Base-by-base conservation (phyloP, 1,284 basidiomycete genomes). In the Cryptococcus depauperatus region DNA sequence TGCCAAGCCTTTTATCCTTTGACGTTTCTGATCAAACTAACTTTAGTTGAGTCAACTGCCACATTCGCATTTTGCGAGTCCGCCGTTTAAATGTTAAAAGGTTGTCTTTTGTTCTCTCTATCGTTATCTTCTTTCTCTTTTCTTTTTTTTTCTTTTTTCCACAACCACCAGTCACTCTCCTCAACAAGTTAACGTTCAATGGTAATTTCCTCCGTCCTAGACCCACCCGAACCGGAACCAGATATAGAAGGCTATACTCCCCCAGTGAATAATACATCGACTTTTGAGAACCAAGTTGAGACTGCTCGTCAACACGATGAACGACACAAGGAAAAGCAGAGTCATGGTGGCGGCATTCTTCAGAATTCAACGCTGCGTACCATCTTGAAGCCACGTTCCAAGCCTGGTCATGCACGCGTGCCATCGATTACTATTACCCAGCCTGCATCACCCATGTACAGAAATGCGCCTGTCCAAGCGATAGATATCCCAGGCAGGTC, bases 231-330 rank as follows among this genome's bases (percentile, higher is more conserved):
- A 26, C 57, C 57, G 19, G 57, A 58, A 48, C 55, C 57, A 22
- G 57, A 58, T 56, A 56, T 58, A 54, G 54, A 47, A 34, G 51
- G 51, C 42, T 44, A 44, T 51, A 53, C 46, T 44, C 47, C 49
- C 40, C 43, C n/a, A n/a, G 28, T 26, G 14, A 14, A 14, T 22
- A 30, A 26, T 21, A 5, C 35, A 8, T 9, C 35, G 23, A 6
- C 35, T 19, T 18, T 37, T 25, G 29, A 41, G 33, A 32, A 37
- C 23, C 35, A 44, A 9, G 22, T 23, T 46, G 43, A 43, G 33
- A 16, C 37, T 27, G 29, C 40, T 13, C 18, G 35, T 35, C 26
- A 43, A 14, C 41, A 41, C 21, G 26, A 34, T 29, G 19, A 19
- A 19, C 11, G 26, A 9, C 11, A 11, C 41, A 33, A 21, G 32